Conservation (phyloP, 2,329 filamentous ascomycete genomes). For the Hymenoscyphus repandus region DNA sequence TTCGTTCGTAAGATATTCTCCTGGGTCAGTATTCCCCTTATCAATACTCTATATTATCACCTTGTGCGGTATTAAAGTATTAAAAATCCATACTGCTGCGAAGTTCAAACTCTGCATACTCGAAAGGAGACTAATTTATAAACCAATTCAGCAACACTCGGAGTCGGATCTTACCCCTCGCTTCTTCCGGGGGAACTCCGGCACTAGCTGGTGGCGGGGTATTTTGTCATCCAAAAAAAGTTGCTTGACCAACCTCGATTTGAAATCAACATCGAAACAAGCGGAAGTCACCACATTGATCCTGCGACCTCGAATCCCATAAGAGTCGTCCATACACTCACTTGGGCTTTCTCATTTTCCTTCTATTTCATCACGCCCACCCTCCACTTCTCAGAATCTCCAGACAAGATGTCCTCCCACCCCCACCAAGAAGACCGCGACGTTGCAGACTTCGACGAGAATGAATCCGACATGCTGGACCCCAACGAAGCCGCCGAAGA, state of each 20-base stretch:
- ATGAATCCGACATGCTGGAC: conserved; percentile 68
- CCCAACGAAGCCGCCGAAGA: conserved; percentile 76
- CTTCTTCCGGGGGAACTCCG: conserved; percentile 1
- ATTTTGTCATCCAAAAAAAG: conserved; percentile 17
- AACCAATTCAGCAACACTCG: too few relatives aligned
- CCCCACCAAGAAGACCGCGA: conserved; percentile 16
- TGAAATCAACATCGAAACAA: conserved; percentile 16
- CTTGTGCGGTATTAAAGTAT: too few relatives aligned
- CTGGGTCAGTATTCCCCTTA: too few relatives aligned
- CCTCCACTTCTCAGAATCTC: neutral
- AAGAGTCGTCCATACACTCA: neutral
- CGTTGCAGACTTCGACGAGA: conserved; percentile 44
- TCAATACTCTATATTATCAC: too few relatives aligned
- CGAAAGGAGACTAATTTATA: too few relatives aligned
- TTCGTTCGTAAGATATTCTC: too few relatives aligned
- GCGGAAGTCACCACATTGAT: conserved; percentile 3
- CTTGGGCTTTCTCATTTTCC: neutral
- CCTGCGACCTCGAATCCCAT: neutral
- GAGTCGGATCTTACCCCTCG: too few relatives aligned
- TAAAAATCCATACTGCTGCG: too few relatives aligned
- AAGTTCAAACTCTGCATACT: too few relatives aligned
- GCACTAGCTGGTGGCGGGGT: too few relatives aligned
- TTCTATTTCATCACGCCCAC: neutral
- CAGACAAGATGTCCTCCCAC: conserved; percentile 22
- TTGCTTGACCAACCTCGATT: conserved; percentile 10